Evolutionary conservation across 331 rosid species (phyloP).

Genomic region (Phaseolus coccineus): DNA sequence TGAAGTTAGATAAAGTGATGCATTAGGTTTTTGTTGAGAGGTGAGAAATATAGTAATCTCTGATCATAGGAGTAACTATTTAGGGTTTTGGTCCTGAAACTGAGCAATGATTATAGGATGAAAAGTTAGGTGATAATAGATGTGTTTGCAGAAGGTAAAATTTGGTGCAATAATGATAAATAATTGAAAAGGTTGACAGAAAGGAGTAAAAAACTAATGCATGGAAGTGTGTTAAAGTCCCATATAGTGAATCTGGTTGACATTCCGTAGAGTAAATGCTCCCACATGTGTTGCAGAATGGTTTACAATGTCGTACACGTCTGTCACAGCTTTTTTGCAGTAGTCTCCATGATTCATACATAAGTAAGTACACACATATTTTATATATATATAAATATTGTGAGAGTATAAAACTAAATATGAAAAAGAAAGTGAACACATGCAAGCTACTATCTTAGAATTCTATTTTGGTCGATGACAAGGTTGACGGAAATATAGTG

Average conservation of each 20-base stretch:
- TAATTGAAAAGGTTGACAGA: not conserved
- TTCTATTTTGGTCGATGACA: slow-evolving; percentile 21
- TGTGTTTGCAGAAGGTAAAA: not conserved
- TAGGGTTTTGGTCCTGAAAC: not conserved
- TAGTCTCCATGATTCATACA: not conserved
- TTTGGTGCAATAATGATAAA: not conserved
- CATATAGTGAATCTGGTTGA: not conserved
- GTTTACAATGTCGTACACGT: slow-evolving; percentile 46
- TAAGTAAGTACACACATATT: too few relatives aligned
- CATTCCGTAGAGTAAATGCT: not conserved
- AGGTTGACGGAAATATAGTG: slow-evolving; percentile 29
- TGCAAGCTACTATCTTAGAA: not conserved
- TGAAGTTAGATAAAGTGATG: too few relatives aligned
- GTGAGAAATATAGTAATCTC: not conserved
- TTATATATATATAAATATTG: too few relatives aligned
- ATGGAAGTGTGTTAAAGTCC: not conserved
- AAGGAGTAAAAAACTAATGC: not conserved
- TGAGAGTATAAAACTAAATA: too few relatives aligned
- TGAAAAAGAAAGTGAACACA: not conserved
- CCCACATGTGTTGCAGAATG: slow-evolving; percentile 24
- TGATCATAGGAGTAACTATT: not conserved
- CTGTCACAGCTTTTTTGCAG: slow-evolving; percentile 7
- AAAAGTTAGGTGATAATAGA: not conserved
- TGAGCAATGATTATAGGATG: not conserved
- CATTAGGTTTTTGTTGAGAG: too few relatives aligned